Evolutionary conservation across 257 asterid genomes (phyloP).

Genomic region (Nyctanthes arbortristis): DNA sequence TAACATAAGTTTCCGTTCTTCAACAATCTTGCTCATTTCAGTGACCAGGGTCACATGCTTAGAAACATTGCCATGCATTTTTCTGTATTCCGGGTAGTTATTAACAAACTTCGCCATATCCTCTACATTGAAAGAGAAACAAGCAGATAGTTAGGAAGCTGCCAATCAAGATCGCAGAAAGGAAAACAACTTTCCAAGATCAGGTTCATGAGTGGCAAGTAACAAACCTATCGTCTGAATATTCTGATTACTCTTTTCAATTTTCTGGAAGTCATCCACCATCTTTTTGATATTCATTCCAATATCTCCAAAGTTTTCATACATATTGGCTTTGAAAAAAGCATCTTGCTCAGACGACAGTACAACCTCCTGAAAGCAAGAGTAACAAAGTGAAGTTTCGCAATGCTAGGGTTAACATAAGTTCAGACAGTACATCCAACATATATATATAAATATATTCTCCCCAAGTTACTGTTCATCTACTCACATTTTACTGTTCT

Average conservation of each 20-base stretch:
- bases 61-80: conserved; percentile 96
- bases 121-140: no score
- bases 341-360: conserved; percentile 96
- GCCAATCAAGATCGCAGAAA: conserved; percentile 8
- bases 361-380: conserved; percentile 76
- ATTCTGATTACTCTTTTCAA: conserved; percentile 91
- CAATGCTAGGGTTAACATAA: conserved; percentile 14
- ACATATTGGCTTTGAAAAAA: conserved; percentile 91
- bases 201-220: conserved; percentile 22
- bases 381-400: conserved; percentile 24
- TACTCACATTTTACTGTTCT: no score
- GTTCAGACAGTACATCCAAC: conserved; percentile 20
- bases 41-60: conserved; percentile 97
- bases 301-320: conserved; percentile 92
- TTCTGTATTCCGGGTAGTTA: conserved; percentile 95
- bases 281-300: conserved; percentile 93
- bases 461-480: no score
- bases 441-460: no score
- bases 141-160: conserved; percentile 19
- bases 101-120: conserved; percentile 99
- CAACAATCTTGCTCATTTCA: conserved; percentile 97
- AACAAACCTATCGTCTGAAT: conserved; percentile 93
- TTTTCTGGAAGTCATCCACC: conserved; percentile 98
- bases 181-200: conserved; percentile 7
- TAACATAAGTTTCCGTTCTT: conserved; percentile 86